Conservation (phyloP, 345 rosid species). For the Ceriops decandra region DNA sequence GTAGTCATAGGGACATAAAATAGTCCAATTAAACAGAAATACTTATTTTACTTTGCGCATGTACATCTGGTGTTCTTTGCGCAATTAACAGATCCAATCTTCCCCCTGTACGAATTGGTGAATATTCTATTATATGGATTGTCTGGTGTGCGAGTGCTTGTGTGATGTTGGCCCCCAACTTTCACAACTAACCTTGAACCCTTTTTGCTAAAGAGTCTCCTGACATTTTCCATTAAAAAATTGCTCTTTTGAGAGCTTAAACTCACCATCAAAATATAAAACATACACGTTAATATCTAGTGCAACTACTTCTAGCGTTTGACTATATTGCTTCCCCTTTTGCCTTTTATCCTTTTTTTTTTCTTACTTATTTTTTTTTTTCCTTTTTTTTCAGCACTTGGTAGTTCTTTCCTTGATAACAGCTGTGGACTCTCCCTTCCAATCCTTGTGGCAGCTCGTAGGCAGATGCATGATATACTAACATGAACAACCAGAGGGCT, state of each 20-base stretch:
- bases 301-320: slow-evolving; percentile 22
- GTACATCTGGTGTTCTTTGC: slow-evolving; percentile 22
- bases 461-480: not conserved
- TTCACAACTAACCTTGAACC: slow-evolving; percentile 20
- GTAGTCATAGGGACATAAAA: not conserved
- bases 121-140: slow-evolving; percentile 27
- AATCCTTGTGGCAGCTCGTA: slow-evolving; percentile 16
- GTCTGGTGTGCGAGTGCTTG: not conserved
- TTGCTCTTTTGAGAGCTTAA: slow-evolving; percentile 2
- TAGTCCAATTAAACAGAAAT: too few relatives aligned
- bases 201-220: slow-evolving; percentile 19
- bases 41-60: not conserved
- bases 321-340: slow-evolving; percentile 6
- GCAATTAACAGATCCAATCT: slow-evolving; percentile 23
- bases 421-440: not conserved
- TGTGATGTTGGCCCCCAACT: slow-evolving; percentile 11
- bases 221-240: slow-evolving; percentile 5
- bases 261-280: slow-evolving; percentile 4
- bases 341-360: not conserved
- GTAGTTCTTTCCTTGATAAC: not conserved
- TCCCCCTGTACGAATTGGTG: slow-evolving; percentile 9
- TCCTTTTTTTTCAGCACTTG: not conserved
- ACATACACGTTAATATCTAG: slow-evolving; percentile 18
- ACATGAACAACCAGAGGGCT: slow-evolving; percentile 18
- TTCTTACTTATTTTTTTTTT: not conserved